A percentile compares a stretch with the other conserved stretches of the same genome.
These are phyloP conservation scores for Aspergillus arachidicola DNA, from an alignment of 2,329 filamentous ascomycete genomes.

Conservation along the genomic window DNA sequence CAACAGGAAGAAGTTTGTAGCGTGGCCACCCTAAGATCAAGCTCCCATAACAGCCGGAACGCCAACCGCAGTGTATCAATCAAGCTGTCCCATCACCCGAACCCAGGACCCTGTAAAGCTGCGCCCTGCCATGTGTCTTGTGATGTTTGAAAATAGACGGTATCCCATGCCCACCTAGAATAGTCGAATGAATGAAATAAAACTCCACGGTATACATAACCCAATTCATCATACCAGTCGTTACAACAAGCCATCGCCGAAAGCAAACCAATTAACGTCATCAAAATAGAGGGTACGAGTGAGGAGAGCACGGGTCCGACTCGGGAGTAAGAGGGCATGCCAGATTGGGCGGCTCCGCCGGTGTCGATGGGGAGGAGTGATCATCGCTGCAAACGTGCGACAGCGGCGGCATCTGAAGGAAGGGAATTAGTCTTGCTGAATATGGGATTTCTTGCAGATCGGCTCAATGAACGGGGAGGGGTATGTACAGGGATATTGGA, in stretches of 20 bases:
- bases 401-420: constrained; percentile 39
- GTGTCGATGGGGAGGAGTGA: constrained; percentile 44
- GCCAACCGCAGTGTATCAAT: constrained; percentile 9
- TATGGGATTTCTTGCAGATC: constrained; percentile 15
- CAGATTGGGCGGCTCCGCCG: constrained; percentile 41
- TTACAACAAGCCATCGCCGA: constrained; percentile 6
- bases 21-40: constrained; percentile 2
- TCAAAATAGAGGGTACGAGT: constrained; percentile 31
- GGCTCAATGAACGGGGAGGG: constrained; percentile 30
- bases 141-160: background rate
- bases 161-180: constrained; percentile 1
- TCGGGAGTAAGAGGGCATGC: constrained; percentile 46
- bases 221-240: constrained; percentile 12
- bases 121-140: background rate
- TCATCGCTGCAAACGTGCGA: constrained; percentile 42
- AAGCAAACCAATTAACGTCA: background rate
- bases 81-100: background rate
- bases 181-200: constrained; percentile 6
- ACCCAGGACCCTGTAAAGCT: constrained; percentile 1
- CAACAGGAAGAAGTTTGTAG: background rate
- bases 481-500: constrained; percentile 48
- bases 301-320: constrained; percentile 44
- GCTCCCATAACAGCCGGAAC: constrained; percentile 7
- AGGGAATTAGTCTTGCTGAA: constrained; percentile 20
- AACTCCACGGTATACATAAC: constrained; percentile 4